Base-by-base conservation (phyloP, 73 alveolate species). In the Uronychia setigera region DNA sequence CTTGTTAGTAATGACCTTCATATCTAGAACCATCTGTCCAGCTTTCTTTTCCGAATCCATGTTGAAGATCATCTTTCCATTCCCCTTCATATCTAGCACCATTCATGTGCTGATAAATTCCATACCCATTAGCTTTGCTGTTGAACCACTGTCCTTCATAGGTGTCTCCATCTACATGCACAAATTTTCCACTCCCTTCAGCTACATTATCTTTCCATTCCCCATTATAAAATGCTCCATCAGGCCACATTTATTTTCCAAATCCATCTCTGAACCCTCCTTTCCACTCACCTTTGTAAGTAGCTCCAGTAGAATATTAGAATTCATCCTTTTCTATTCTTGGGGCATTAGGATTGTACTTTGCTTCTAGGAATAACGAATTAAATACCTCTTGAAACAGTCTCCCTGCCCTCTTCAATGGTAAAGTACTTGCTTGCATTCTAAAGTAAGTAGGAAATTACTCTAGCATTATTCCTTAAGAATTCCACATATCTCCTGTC, bases 21-120 rank as follows among this genome's bases (percentile, higher is more conserved):
- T 82, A 91, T 57, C 82, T 87, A 13, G 92, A 87, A 0, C 96
- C 94, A 77, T 91, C 94, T 29, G 89, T 87, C 92, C 94, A 91
- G 0, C 82, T 78, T 35, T 87, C 93, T 57, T 81, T 85, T 14
- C 97, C 97, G 26, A 80, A 79, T 35, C 97, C 97, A 30, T 92
- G 92, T 87, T 92, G 86, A 74, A 82, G 77, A 29, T 94, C 96
- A 57, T 87, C 82, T 31, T 46, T 74, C 83, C 87, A 92, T 60
- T 82, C 90, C 9, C 96, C 96, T 75, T 76, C 82, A 82, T 87
- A 92, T 27, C 76, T 34, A 28, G 92, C 82, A 11, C 88, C 80
- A 77, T 92, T 94, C 67, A 82, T 74, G 94, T 94, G 87, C 0
- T 74, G 60, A 77, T 92, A 93, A 35, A 81, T 87, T 0, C 96